Conservation (phyloP, 2,329 filamentous ascomycete genomes). For the Penicillium sp. region DNA sequence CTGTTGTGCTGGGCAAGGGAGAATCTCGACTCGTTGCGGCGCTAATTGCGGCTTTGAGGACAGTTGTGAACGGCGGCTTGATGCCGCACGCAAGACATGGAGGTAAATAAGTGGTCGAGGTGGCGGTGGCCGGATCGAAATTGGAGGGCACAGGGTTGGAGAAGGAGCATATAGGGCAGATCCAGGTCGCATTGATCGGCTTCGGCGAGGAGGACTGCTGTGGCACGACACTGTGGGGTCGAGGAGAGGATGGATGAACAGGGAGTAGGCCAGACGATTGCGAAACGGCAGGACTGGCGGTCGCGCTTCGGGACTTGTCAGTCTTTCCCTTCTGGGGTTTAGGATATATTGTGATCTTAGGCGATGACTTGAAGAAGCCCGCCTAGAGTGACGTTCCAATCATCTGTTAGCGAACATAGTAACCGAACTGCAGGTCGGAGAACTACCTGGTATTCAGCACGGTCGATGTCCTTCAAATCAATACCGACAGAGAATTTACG, state of each 20-base stretch:
- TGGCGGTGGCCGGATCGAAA: constrained; percentile 83
- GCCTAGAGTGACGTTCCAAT: constrained; percentile 54
- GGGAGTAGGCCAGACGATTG: constrained; percentile 37
- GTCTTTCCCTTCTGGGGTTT: constrained; percentile 72
- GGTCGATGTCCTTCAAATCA: constrained; percentile 87
- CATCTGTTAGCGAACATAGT: neutral
- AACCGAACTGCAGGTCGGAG: neutral
- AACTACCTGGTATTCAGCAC: constrained; percentile 81
- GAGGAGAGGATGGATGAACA: constrained; percentile 32
- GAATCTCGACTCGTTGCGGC: constrained; percentile 59
- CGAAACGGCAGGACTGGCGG: constrained; percentile 35
- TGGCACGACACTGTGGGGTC: constrained; percentile 33
- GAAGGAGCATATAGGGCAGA: constrained; percentile 94
- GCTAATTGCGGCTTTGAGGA: constrained; percentile 83
- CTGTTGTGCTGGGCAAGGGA: constrained; percentile 10
- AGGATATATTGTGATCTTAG: constrained; percentile 86
- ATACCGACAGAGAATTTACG: constrained; percentile 81
- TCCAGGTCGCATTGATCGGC: constrained; percentile 72
- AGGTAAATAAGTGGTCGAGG: constrained; percentile 74
- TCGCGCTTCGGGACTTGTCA: constrained; percentile 54
- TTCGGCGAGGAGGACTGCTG: constrained; percentile 37
- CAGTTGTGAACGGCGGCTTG: constrained; percentile 77
- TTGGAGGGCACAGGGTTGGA: constrained; percentile 91
- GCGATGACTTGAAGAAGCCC: constrained; percentile 90
- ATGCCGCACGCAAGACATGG: constrained; percentile 94